Base-by-base conservation (phyloP, 208 protist species). In the Leishmania mexicana region DNA sequence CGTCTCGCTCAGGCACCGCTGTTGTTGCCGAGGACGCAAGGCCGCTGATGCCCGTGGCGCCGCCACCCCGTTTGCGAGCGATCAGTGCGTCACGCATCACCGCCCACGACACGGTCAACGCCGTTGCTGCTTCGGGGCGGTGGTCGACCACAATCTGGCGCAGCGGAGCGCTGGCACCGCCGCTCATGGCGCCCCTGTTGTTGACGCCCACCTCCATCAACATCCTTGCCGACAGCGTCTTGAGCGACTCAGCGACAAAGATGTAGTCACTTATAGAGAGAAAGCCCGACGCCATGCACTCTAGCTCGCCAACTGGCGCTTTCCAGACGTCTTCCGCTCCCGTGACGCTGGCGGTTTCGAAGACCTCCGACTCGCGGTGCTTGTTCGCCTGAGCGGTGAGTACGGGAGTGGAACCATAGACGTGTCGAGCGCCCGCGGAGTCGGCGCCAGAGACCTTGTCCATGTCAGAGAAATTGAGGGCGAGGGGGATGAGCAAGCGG, bases 271-370 rank as follows among this genome's bases (percentile, higher is more conserved):
- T 45, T 19, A 75, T 24, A 0, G 72, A 80, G n/a, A 93, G 49
- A 62, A 93, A 90, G 75, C 81, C 85, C 10, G 85, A 85, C 1
- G 80, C 81, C 2, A 89, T 75, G 54, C 81, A 84, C 73, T 93
- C 89, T 7, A 93, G 75, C 75, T 89, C 79, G 31, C 89, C 89
- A 1, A 7, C 54, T 3, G 81, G 72, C 31, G 42, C 51, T 13
- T 28, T 24, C 5, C 15, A 7, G 35, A 17, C 49, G 24, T 81
- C 76, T 47, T 81, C 80, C 21, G 75, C 76, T 17, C 62, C 47
- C 2, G 35, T 35, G 21, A 60, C 10, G 35, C 65, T 21, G 8
- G 49, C 54, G 5, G 19, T 35, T 13, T 78, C 58, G 17, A 58
- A 19, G 17, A 79, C 51, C 62, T 79, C 62, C 72, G 19, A 17